Conservation (phyloP, 768 basidiomycete species). For the Brasilioporus rufonigricans region DNA sequence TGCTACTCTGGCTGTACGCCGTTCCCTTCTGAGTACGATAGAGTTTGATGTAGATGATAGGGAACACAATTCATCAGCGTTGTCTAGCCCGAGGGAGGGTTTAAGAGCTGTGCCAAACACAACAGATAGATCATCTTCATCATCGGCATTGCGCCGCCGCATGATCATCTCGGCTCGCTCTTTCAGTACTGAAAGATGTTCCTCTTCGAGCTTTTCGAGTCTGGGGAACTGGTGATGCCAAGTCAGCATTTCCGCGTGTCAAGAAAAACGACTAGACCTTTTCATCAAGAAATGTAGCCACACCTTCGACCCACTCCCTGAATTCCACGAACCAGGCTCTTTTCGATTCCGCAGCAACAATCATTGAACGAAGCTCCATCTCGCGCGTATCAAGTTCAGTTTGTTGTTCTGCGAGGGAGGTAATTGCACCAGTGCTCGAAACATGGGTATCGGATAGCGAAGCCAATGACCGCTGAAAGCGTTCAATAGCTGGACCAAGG, state of each 20-base stretch:
- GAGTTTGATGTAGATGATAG: conserved; percentile 46
- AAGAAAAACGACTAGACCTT: conserved; percentile 51
- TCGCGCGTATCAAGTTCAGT: conserved; percentile 64
- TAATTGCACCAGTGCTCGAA: conserved; percentile 53
- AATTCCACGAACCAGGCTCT: conserved; percentile 79
- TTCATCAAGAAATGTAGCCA: conserved; percentile 85
- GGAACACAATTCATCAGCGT: conserved; percentile 64
- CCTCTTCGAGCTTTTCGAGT: conserved; percentile 76
- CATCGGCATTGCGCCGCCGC: conserved; percentile 69
- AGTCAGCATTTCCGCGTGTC: neutral
- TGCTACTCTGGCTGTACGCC: conserved; percentile 55
- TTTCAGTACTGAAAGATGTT: conserved; percentile 66
- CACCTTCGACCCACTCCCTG: conserved; percentile 76
- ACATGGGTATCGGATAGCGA: conserved; percentile 68
- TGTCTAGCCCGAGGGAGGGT: conserved; percentile 35
- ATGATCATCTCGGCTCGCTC: conserved; percentile 71
- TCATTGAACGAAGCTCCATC: conserved; percentile 70
- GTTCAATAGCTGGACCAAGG: conserved; percentile 57
- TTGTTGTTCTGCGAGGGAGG: conserved; percentile 60
- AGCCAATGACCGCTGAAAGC: conserved; percentile 58
- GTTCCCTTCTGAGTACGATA: conserved; percentile 45
- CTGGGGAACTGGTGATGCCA: conserved; percentile 57
- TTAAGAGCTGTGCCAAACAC: conserved; percentile 57
- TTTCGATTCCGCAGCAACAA: conserved; percentile 72
- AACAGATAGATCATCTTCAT: conserved; percentile 73